A percentile compares a stretch with the other conserved stretches of the same genome.
These are phyloP conservation scores for Neospermospora avenae DNA, from an alignment of 2,329 filamentous ascomycete genomes.

Conservation along the genomic window DNA sequence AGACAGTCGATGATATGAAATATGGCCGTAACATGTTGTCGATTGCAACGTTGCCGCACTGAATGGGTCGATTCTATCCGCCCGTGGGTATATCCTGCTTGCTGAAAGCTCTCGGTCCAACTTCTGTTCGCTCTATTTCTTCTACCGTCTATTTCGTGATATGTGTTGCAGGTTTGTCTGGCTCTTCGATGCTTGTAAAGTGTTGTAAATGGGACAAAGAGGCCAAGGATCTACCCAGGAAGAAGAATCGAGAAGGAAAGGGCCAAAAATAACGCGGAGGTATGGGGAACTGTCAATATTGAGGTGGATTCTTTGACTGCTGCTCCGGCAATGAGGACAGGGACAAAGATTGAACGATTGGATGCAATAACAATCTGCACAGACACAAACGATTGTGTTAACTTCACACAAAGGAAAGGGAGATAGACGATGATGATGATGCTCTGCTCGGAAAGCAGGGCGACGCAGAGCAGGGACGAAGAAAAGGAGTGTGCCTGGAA, in stretches of 20 bases:
- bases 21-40: conserved; percentile 32
- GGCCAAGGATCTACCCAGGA: conserved; percentile 59
- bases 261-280: background rate
- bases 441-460: conserved; percentile 1
- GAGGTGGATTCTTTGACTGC: background rate
- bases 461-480: conserved; percentile 6
- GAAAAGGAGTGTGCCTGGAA: conserved; percentile 1
- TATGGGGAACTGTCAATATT: background rate
- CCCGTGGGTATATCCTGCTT: background rate
- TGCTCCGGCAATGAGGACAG: background rate
- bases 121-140: background rate
- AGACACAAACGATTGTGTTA: conserved; percentile 16
- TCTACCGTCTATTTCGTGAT: conserved; percentile 4
- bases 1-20: conserved; percentile 28
- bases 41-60: conserved; percentile 6
- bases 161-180: background rate
- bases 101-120: background rate
- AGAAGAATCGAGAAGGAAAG: conserved; percentile 42
- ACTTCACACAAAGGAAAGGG: conserved; percentile 10
- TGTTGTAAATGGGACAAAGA: conserved; percentile 27
- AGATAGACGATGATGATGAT: background rate
- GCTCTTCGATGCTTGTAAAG: conserved; percentile 3
- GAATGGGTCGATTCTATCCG: conserved; percentile 2
- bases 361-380: conserved; percentile 5
- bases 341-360: conserved; percentile 2